phyloP scores from a whole-genome alignment of 2,329 filamentous ascomycete genomes.

The Epichloe baconii region DNA sequence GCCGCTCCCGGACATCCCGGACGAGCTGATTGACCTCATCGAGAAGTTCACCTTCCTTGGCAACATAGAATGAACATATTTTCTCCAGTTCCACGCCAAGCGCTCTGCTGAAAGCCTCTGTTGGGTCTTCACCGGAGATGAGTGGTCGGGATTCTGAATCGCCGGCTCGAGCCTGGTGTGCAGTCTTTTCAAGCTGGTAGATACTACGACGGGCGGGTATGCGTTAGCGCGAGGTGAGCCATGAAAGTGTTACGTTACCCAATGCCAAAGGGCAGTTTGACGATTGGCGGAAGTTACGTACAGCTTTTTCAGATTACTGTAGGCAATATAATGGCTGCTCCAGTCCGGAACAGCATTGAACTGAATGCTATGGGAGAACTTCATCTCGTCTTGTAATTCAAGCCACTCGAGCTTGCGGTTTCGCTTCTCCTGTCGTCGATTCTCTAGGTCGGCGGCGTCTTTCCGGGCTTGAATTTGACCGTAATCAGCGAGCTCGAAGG shows the following conservation, averaged over 20 bases:
- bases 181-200: slow-evolving; percentile 82
- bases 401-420: slow-evolving; percentile 56
- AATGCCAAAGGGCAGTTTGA: neutral
- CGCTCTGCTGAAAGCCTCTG: slow-evolving; percentile 67
- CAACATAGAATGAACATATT: slow-evolving; percentile 76
- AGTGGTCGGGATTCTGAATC: slow-evolving; percentile 82
- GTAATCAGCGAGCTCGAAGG: slow-evolving; percentile 32
- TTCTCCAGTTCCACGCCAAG: slow-evolving; percentile 88
- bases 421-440: slow-evolving; percentile 30
- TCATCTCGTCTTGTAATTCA: slow-evolving; percentile 76
- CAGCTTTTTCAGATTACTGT: slow-evolving; percentile 98
- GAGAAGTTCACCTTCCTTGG: slow-evolving; percentile 80
- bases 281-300: slow-evolving; percentile 31
- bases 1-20: slow-evolving; percentile 56
- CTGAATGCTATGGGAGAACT: slow-evolving; percentile 98
- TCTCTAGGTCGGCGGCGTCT: slow-evolving; percentile 19
- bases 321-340: slow-evolving; percentile 95
- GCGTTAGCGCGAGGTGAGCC: neutral
- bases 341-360: slow-evolving; percentile 99
- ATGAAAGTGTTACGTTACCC: neutral
- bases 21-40: slow-evolving; percentile 69
- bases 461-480: slow-evolving; percentile 17
- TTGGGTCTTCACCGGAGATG: slow-evolving; percentile 60
- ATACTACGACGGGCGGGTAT: slow-evolving; percentile 46
- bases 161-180: slow-evolving; percentile 47